A percentile compares a stretch with the other conserved stretches of the same genome.
These are phyloP conservation scores for Chaetomium sp. DNA, from an alignment of 2,329 filamentous ascomycete genomes.

Conservation along the genomic window DNA sequence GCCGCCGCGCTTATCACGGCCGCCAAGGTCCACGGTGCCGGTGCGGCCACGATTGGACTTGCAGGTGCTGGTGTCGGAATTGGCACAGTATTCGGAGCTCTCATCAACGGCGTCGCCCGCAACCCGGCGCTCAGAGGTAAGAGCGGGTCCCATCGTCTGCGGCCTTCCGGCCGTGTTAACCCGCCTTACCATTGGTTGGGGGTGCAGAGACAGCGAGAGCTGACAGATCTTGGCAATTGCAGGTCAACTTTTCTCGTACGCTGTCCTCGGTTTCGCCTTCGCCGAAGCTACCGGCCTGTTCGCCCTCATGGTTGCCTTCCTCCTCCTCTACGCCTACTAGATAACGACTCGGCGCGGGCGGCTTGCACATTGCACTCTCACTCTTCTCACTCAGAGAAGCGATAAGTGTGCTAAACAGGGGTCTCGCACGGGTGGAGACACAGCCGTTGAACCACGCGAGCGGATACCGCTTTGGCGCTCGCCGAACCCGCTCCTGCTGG, in stretches of 20 bases:
- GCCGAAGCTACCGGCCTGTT: slow-evolving; percentile 56
- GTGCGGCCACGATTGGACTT: slow-evolving; percentile 23
- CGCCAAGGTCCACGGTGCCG: slow-evolving; percentile 23
- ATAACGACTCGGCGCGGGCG: not conserved
- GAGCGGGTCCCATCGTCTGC: not conserved
- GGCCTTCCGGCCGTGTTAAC: not conserved
- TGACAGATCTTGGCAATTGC: slow-evolving; percentile 8
- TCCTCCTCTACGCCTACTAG: slow-evolving; percentile 24
- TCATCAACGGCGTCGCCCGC: slow-evolving; percentile 23
- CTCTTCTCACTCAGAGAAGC: not conserved
- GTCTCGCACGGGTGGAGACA: slow-evolving; percentile 6
- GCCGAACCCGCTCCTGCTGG: slow-evolving; percentile 1
- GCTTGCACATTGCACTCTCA: not conserved
- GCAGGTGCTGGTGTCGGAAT: slow-evolving; percentile 24
- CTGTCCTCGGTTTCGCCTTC: slow-evolving; percentile 59
- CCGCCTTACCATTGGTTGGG: no score
- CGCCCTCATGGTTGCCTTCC: slow-evolving; percentile 35
- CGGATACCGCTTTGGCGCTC: slow-evolving; percentile 4
- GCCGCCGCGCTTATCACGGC: slow-evolving; percentile 22
- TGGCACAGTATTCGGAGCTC: slow-evolving; percentile 21
- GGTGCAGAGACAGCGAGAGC: not conserved
- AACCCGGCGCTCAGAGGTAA: slow-evolving; percentile 22
- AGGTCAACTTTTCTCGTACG: slow-evolving; percentile 44
- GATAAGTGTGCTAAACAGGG: not conserved
- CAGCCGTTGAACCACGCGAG: slow-evolving; percentile 4